Percentiles rank a stretch among this genome's conserved stretches.
Conservation (phyloP, 148 eudicot species). For the Rheum nobile region DNA sequence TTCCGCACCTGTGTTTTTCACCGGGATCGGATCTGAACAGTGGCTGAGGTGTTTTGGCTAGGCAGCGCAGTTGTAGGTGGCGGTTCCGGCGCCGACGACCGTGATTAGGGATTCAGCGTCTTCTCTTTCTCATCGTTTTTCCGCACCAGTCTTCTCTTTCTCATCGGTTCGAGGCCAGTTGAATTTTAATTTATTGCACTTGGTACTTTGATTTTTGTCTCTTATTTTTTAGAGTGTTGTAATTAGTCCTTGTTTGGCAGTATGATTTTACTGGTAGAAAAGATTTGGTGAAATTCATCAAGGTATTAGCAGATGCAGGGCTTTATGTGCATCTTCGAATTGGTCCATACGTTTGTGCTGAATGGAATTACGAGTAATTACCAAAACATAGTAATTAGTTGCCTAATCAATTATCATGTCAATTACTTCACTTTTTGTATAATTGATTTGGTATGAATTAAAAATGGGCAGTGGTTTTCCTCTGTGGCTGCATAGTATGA, state of each 20-base stretch:
- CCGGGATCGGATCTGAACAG: too few species aligned
- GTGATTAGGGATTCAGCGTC: too few species aligned
- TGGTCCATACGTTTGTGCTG: constrained; percentile 89
- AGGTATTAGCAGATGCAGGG: too few species aligned
- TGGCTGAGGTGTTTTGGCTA: too few species aligned
- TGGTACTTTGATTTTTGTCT: not conserved
- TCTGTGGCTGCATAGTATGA: too few species aligned
- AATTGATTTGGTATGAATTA: too few species aligned
- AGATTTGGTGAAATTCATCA: constrained; percentile 83
- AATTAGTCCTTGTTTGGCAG: constrained; percentile 22
- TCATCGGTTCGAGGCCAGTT: constrained; percentile 66
- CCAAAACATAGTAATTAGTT: not conserved
- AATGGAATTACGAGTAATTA: constrained; percentile 97
- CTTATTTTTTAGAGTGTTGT: not conserved
- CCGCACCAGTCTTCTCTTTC: too few species aligned
- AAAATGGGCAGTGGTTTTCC: too few species aligned
- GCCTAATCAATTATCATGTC: not conserved
- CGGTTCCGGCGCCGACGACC: too few species aligned
- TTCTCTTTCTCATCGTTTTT: too few species aligned
- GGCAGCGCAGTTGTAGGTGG: too few species aligned
- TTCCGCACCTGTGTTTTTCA: too few species aligned
- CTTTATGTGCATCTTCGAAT: constrained; percentile 72
- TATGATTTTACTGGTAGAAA: constrained; percentile 74
- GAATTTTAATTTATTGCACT: not conserved
- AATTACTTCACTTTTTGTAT: constrained; percentile 11